phyloP scores from a whole-genome alignment of 108 stramenopile genomes.

The Skeletonema menzelii region DNA sequence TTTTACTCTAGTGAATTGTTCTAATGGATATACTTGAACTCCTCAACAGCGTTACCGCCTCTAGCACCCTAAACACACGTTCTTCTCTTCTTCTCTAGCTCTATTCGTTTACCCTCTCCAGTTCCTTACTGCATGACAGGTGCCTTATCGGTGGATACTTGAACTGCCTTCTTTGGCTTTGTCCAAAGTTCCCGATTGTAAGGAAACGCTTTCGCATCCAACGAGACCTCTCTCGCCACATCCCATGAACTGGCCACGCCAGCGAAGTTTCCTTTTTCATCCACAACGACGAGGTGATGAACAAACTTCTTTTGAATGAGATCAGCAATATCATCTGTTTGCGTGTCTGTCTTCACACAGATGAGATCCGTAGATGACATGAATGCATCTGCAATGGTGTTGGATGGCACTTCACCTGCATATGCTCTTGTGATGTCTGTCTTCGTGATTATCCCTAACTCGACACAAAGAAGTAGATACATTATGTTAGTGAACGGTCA shows the following conservation, averaged over 20 bases:
- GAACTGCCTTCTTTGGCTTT: slow-evolving; percentile 26
- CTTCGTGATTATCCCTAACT: slow-evolving; percentile 47
- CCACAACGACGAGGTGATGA: slow-evolving; percentile 48
- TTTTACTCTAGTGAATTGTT: too few species aligned
- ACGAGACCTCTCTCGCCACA: slow-evolving; percentile 41
- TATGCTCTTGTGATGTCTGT: slow-evolving; percentile 49
- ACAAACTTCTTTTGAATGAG: slow-evolving; percentile 29
- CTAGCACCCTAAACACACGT: too few species aligned
- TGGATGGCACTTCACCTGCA: slow-evolving; percentile 1
- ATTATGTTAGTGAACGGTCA: slow-evolving; percentile 1
- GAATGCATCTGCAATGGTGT: slow-evolving; percentile 28
- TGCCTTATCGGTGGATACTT: neutral
- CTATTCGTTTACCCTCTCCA: neutral
- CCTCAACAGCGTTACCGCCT: too few species aligned
- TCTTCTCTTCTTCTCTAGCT: neutral
- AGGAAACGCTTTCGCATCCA: slow-evolving; percentile 46
- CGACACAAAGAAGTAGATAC: neutral
- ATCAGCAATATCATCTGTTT: slow-evolving; percentile 36
- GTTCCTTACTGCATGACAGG: neutral
- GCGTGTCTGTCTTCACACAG: neutral
- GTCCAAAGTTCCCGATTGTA: slow-evolving; percentile 25
- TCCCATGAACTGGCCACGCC: slow-evolving; percentile 51
- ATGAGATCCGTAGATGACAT: slow-evolving; percentile 25
- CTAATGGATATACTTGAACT: too few species aligned
- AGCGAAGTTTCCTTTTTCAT: slow-evolving; percentile 26